These are phyloP conservation scores for Diaporthe nobilis DNA, from an alignment of 2,329 filamentous ascomycete genomes.

Conservation along the genomic window DNA sequence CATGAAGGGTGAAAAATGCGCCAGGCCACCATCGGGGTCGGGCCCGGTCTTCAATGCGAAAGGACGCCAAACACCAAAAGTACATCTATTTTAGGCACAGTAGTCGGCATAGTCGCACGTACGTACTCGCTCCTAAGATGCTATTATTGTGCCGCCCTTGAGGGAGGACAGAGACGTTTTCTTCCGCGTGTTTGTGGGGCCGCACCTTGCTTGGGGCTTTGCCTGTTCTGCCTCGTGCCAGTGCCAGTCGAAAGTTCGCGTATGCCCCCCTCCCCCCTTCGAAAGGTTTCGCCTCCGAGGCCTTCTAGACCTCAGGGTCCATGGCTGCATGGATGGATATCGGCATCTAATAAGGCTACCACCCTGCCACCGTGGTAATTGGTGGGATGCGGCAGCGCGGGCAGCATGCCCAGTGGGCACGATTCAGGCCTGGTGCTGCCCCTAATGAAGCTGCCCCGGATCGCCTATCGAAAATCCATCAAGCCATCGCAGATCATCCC, in stretches of 20 bases:
- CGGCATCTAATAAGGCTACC: neutral
- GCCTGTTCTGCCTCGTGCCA: neutral
- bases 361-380: neutral
- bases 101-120: neutral
- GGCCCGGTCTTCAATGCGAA: conserved; percentile 12
- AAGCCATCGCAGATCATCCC: conserved; percentile 34
- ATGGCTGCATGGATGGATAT: conserved; percentile 9
- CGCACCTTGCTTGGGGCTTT: neutral
- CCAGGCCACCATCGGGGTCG: conserved; percentile 11
- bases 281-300: neutral
- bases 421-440: conserved; percentile 5
- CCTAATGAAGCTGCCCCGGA: conserved; percentile 20
- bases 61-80: neutral
- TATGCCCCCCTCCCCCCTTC: neutral
- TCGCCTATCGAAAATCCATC: conserved; percentile 32
- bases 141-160: neutral
- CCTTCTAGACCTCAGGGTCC: conserved; percentile 6
- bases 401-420: conserved; percentile 11
- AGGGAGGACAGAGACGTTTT: neutral
- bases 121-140: neutral
- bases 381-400: conserved; percentile 3
- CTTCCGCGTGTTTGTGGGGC: conserved; percentile 5
- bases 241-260: neutral
- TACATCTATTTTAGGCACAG: conserved; percentile 26
- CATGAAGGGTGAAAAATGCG: neutral